Percentiles rank a stretch among this genome's conserved stretches.
Evolutionary conservation across 139 green algal genomes (phyloP).

Genomic region (Nannochloris sp.): DNA sequence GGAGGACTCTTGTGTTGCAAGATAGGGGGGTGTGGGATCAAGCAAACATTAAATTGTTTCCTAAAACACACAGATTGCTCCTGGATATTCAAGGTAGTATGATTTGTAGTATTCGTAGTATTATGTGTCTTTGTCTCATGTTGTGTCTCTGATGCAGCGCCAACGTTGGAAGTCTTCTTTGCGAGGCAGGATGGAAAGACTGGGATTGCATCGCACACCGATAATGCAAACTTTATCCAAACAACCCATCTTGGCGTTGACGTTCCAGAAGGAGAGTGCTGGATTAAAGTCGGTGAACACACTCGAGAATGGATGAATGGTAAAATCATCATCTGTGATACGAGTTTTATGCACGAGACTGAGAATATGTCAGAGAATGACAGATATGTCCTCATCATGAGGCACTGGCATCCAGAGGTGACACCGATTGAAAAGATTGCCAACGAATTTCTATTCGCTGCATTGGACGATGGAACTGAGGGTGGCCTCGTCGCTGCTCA

Average conservation of each 20-base stretch:
- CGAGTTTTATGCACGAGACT: conserved; percentile 39
- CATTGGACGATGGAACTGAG: conserved; percentile 9
- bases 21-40: conserved; percentile 33
- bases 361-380: conserved; percentile 27
- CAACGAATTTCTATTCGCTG: conserved; percentile 37
- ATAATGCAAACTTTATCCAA: conserved; percentile 37
- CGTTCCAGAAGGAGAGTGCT: conserved; percentile 24
- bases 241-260: conserved; percentile 37
- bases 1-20: conserved; percentile 47
- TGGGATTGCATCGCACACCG: conserved; percentile 33
- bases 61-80: conserved; percentile 28
- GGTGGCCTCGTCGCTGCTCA: conserved; percentile 10
- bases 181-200: conserved; percentile 30
- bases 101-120: neutral
- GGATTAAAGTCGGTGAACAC: conserved; percentile 27
- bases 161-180: conserved; percentile 43
- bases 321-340: conserved; percentile 26
- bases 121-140: neutral
- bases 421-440: conserved; percentile 25
- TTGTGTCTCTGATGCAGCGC: conserved; percentile 8
- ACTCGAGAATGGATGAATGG: conserved; percentile 28
- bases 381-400: conserved; percentile 43
- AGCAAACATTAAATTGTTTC: conserved; percentile 31
- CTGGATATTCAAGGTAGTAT: conserved; percentile 13
- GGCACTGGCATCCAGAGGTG: conserved; percentile 43